These are phyloP conservation scores for Didymella pomorum DNA, from an alignment of 2,329 filamentous ascomycete genomes.

Conservation along the genomic window DNA sequence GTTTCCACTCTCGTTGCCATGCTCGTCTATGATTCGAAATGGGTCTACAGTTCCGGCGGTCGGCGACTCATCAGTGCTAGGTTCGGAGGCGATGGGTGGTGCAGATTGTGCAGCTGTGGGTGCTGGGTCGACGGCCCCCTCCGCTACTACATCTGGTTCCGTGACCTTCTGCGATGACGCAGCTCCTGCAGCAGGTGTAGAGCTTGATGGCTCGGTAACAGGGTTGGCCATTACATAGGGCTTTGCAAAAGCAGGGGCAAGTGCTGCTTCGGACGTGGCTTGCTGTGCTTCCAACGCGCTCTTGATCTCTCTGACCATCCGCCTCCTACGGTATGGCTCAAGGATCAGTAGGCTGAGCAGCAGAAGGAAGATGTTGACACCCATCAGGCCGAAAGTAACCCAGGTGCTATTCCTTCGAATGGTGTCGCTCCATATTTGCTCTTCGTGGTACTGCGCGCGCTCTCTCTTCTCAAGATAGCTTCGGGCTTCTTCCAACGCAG, in stretches of 20 bases:
- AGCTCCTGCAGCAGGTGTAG: not conserved
- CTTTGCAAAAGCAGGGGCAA: slow-evolving; percentile 9
- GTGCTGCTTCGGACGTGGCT: slow-evolving; percentile 25
- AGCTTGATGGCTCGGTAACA: not conserved
- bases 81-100: not conserved
- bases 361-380: slow-evolving; percentile 90
- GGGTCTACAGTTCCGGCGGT: slow-evolving; percentile 23
- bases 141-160: slow-evolving; percentile 33
- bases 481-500: slow-evolving; percentile 78
- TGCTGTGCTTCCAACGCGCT: slow-evolving; percentile 46
- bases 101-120: not conserved
- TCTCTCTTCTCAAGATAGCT: slow-evolving; percentile 82
- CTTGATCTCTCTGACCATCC: slow-evolving; percentile 79
- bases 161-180: slow-evolving; percentile 5
- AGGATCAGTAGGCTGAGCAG: slow-evolving; percentile 86
- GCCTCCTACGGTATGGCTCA: slow-evolving; percentile 86
- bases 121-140: slow-evolving; percentile 29
- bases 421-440: slow-evolving; percentile 99
- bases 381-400: slow-evolving; percentile 99
- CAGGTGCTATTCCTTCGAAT: slow-evolving; percentile 96
- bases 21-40: slow-evolving; percentile 15
- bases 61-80: slow-evolving; percentile 17
- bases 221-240: slow-evolving; percentile 6
- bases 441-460: slow-evolving; percentile 92
- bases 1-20: slow-evolving; percentile 8